These are phyloP conservation scores for Cicer judaicum DNA, from an alignment of 306 rosid species.

Conservation along the genomic window DNA sequence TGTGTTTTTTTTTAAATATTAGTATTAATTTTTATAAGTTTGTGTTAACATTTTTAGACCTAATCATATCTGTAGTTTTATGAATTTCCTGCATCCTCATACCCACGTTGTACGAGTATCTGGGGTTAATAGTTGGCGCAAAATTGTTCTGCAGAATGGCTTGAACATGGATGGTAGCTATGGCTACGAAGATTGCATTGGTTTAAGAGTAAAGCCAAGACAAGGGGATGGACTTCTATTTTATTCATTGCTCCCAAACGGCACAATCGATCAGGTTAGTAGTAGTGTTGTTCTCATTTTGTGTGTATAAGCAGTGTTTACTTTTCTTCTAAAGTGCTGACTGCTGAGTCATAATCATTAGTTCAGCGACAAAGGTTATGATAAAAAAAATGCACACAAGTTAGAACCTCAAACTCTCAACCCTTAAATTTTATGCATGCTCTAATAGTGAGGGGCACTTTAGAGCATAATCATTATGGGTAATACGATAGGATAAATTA, in stretches of 20 bases:
- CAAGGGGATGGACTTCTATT: constrained; percentile 88
- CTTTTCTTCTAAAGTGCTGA: not conserved
- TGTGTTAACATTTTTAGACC: not conserved
- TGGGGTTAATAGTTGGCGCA: not conserved
- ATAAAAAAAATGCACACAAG: not conserved
- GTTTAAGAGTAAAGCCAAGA: constrained; percentile 80
- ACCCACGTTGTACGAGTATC: not conserved
- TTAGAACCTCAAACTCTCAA: constrained; percentile 5
- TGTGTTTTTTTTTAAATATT: not conserved
- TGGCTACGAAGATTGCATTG: constrained; percentile 58
- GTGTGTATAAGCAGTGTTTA: not conserved
- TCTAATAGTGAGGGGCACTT: not conserved
- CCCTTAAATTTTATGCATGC: not conserved
- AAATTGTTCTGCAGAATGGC: constrained; percentile 65
- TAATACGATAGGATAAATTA: constrained; percentile 16
- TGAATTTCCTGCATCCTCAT: not conserved
- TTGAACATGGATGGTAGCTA: constrained; percentile 65
- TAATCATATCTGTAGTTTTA: not conserved
- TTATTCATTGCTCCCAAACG: constrained; percentile 75
- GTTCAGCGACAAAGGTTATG: not conserved
- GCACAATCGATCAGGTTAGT: constrained; percentile 82
- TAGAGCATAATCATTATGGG: not conserved
- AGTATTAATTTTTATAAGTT: not conserved
- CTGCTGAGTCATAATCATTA: not conserved
- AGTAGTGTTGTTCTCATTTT: constrained; percentile 48